Conservation (phyloP, 192 early-diverging fungal species). For the Coemansia erecta region DNA sequence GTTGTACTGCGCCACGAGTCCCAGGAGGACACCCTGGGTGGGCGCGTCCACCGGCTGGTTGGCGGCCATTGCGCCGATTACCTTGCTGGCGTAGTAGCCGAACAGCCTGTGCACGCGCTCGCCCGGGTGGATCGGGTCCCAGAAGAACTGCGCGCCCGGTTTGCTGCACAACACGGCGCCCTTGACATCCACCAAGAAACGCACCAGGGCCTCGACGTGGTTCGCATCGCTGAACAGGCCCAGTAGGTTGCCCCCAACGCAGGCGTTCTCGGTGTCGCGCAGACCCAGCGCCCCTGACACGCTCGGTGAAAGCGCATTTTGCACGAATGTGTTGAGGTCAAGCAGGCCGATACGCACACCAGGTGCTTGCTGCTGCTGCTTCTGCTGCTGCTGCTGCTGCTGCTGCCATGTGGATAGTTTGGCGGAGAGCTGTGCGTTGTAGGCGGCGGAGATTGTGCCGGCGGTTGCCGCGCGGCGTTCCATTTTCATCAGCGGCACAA, state of each 20-base stretch:
- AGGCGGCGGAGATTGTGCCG: constrained; percentile 4
- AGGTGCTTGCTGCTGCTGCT: no score
- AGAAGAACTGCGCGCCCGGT: constrained; percentile 14
- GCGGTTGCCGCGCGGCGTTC: constrained; percentile 1
- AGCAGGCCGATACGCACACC: neutral
- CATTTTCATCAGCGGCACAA: constrained; percentile 10
- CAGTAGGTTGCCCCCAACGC: constrained; percentile 15
- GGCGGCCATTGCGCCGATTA: neutral
- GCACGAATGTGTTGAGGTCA: constrained; percentile 15
- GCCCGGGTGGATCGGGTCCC: constrained; percentile 29
- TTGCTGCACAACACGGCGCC: constrained; percentile 6
- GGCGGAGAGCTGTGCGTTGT: constrained; percentile 12
- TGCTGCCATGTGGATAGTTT: neutral
- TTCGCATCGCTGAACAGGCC: constrained; percentile 1
- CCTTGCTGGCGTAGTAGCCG: constrained; percentile 23
- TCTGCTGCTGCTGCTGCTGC: neutral
- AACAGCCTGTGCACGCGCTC: constrained; percentile 28
- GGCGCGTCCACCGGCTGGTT: neutral
- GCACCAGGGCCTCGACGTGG: neutral
- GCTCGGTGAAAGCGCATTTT: neutral
- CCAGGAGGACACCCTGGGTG: neutral
- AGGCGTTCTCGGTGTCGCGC: constrained; percentile 12
- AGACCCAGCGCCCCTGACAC: constrained; percentile 8
- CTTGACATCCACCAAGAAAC: neutral
- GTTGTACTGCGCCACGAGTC: neutral